Evolutionary conservation across 768 basidiomycete species (phyloP), one percentile per base, ranked within the genome.

Genomic region (Pleurotus platypus): DNA sequence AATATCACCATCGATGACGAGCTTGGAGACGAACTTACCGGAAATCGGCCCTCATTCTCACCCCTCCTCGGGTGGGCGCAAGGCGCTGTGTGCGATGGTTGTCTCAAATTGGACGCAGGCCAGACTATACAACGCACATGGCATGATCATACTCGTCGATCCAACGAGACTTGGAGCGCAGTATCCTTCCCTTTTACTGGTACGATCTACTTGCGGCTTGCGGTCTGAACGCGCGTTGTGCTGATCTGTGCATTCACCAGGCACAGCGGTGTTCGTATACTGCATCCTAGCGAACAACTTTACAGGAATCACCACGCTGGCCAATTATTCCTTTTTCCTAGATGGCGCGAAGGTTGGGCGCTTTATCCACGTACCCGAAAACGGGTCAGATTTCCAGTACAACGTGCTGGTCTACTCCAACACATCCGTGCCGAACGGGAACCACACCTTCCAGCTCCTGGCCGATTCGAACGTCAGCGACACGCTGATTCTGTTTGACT

Each of bases 1-100:
- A 50, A 50, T 50, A n/a, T 50, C 5, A 50, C 49, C 16, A 50
- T 50, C 49, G 49, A 50, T 35, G 49, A 50, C 30, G 49, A 50
- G 20, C 15, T 35, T 35, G 49, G 49, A 50, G 49, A 42, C 26
- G 22, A 54, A 12, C 18, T 54, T 22, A 54, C 15, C 37, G 38
- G 20, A 9, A 13, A 11, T 42, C 15, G 11, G 26, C 51, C 51
- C 11, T 11, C 12, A 9, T 54, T 38, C 27, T 54, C 16, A 12
- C 51, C 51, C 5, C 16, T 39, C 16, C 18, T 6, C n/a, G 39
- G 38, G 16, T 54, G 51, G 51, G 39, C 35, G n/a, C 39, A 40
- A 24, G 51, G 51, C 13, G 13, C 37, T 4, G 5, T n/a, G n/a
- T 54, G 51, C 20, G 5, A n/a, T 20, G 15, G 6, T 9, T 54